phyloP scores from a whole-genome alignment of 441 rosid genomes.

The Erodium chrysanthum region DNA sequence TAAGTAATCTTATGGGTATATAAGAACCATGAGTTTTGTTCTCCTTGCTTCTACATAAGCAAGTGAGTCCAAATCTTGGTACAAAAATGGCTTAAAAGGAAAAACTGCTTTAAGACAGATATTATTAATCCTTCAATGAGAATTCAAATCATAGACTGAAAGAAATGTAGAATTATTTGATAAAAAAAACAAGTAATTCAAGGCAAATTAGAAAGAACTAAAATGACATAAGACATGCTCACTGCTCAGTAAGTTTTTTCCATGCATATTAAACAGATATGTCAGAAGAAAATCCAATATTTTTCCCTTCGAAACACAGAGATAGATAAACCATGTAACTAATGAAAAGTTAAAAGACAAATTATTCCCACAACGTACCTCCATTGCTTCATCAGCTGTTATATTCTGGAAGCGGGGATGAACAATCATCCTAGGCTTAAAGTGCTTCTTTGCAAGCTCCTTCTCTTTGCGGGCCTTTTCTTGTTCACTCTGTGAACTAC shows the following conservation, averaged over 20 bases:
- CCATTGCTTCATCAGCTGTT: constrained; percentile 7
- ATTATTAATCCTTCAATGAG: neutral
- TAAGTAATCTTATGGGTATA: too few relatives aligned
- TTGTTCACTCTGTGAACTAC: neutral
- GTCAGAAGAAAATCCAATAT: neutral
- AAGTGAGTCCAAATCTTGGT: too few relatives aligned
- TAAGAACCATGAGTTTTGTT: too few relatives aligned
- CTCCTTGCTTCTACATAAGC: too few relatives aligned
- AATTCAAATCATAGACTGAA: neutral
- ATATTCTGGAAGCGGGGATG: constrained; percentile 14
- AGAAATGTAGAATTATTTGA: neutral
- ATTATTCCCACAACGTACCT: neutral
- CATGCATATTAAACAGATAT: neutral
- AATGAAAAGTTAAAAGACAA: neutral
- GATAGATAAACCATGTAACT: neutral
- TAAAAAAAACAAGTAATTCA: neutral
- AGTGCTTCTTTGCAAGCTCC: constrained; percentile 11
- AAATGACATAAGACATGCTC: neutral
- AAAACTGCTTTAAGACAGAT: too few relatives aligned
- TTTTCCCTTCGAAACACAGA: too few relatives aligned
- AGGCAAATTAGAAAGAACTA: neutral
- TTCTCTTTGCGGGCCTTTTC: constrained; percentile 11
- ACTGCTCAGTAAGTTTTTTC: neutral
- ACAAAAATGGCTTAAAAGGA: too few relatives aligned
- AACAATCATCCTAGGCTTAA: constrained; percentile 14